Base-by-base conservation (phyloP, 2,329 filamentous ascomycete species). In the Arthrobotrys iridis region DNA sequence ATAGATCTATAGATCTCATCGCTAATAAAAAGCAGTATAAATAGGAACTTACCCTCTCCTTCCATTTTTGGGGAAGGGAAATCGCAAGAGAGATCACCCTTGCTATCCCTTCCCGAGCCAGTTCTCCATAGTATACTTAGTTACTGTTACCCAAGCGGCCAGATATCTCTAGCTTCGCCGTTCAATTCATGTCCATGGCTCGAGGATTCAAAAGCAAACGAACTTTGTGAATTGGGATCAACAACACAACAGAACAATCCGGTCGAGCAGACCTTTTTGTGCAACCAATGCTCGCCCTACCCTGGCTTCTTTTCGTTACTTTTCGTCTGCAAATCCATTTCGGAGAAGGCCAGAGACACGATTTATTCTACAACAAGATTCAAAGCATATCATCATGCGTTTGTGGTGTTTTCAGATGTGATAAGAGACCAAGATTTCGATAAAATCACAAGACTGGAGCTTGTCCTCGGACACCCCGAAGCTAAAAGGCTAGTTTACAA, bases 51-150 rank as follows among this genome's bases (percentile, higher is more conserved):
- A 2, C 28, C 18, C n/a, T 22, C 13, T 15, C 15, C 46, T 0
- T 8, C n/a, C 1, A 24, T 28, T 8, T 22, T 13, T 3, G 22
- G 46, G 22, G 40, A 33, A n/a, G 26, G 48, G 20, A 11, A 43
- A 35, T 18, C 15, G 15, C 33, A 62, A 5, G 1, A 7, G 2
- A 22, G 33, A 28, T 70, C 57, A 3, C 33, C 4, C 6, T 30
- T 70, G 1, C 24, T 70, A 10, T 62, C 65, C 1, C 55, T 62
- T 3, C 65, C 65, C 4, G 15, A 43, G 3, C n/a, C 43, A 15
- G 62, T 70, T 0, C 20, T 70, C 8, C 30, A 5, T n/a, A 62
- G 45, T 8, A 70, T 70, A n/a, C 22, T 70, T 4, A 15, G n/a
- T 1, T 24, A 60, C 24, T 55, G 55, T 11, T 48, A 70, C 8